Evolutionary conservation across 345 rosid genomes (phyloP), one percentile per base, ranked within the genome.

Genomic region (rapeseed (Brassica napus)): DNA sequence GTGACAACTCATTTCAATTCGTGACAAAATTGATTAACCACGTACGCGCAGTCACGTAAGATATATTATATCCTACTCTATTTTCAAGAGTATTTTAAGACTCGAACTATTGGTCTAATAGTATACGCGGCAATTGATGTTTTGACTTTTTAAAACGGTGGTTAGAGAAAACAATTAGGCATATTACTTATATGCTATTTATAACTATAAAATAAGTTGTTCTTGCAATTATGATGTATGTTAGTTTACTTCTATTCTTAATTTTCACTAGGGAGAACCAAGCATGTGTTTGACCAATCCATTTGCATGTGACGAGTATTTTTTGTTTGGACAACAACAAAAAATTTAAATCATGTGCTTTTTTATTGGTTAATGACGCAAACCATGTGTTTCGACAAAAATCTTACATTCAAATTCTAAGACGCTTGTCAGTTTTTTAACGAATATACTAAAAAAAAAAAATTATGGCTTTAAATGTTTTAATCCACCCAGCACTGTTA

Each of bases 1-100:
- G 7, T 58, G 57, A 49, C 82, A 78, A 58, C 77, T 78, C 82
- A 78, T 72, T 37, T 23, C 18, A 42, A 6, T 72, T 42, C 7
- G 52, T 78, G 67, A 42, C 42, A 5, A 71, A 37, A 39, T 16
- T 55, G 35, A 37, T 37, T 54, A 64, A 16, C 63, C 66, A 71
- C 76, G 71, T 69, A n/a, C 57, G 7, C n/a, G 16, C 57, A 49
- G 6, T 49, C 18, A 49, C 57, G 57, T 49, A 49, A 4, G 57
- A 49, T 4, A n/a, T n/a, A 44, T 44, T 44, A 44, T 42, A 42
- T 42, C 12, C 49, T 42, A 42, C 42, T 39, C 10, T 10, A 0
- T 39, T 39, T 39, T 10, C 47, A 9, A 44, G n/a, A 49, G 8
- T 49, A 49, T 49, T 49, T 49, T 49, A 49, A 49, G 16, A 49